Percentiles rank a stretch among this genome's conserved stretches.
Evolutionary conservation across 202 grass and related monocot genomes (phyloP).

Genomic region (Digitaria exilis): DNA sequence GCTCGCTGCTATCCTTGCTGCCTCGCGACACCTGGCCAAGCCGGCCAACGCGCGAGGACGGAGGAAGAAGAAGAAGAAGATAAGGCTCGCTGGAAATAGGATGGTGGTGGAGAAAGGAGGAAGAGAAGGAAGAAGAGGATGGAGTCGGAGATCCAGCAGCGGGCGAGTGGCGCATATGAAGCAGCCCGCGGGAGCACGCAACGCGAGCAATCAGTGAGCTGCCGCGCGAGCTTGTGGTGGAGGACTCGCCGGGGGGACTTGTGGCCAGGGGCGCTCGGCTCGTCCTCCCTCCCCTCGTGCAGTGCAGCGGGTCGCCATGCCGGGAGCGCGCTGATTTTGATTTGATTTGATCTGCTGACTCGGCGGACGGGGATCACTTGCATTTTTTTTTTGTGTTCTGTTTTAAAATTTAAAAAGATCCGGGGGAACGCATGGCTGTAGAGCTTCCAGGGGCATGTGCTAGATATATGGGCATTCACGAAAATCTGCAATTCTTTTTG

Average conservation of each 20-base stretch:
- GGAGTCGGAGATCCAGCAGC: neutral
- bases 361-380: neutral
- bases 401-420: conserved; percentile 3
- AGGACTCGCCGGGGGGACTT: conserved; percentile 8
- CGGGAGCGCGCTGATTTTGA: conserved; percentile 32
- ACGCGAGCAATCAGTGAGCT: conserved; percentile 27
- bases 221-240: conserved; percentile 49
- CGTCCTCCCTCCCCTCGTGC: neutral
- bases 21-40: neutral
- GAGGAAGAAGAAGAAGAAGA: neutral
- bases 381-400: neutral
- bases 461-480: neutral
- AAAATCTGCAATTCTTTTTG: neutral
- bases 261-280: conserved; percentile 23
- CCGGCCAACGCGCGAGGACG: neutral
- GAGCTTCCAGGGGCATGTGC: neutral
- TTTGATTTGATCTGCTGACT: conserved; percentile 43
- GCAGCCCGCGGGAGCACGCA: conserved; percentile 20
- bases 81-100: neutral
- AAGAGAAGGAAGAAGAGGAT: neutral
- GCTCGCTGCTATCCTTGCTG: neutral
- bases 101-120: neutral
- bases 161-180: conserved; percentile 55
- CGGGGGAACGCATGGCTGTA: neutral
- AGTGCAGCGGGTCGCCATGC: neutral